phyloP scores from a whole-genome alignment of 345 rosid genomes.

The Lenwebbia sp. region DNA sequence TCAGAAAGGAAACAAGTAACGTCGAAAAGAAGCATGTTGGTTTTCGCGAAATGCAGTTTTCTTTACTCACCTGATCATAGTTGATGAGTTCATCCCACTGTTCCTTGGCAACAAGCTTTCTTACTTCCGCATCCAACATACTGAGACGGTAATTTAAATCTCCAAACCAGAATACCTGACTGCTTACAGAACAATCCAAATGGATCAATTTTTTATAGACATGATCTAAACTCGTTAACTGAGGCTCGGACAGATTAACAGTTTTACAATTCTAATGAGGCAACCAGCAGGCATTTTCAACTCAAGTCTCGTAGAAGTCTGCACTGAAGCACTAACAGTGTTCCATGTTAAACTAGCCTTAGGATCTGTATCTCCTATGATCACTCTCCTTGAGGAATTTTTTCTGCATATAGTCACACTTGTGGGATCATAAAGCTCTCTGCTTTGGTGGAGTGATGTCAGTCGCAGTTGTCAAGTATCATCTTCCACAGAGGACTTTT shows the following conservation, averaged over 20 bases:
- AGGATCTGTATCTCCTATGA: not conserved
- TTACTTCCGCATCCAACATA: constrained; percentile 58
- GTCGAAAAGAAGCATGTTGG: not conserved
- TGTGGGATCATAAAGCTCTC: not conserved
- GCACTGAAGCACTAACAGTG: not conserved
- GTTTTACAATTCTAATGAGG: not conserved
- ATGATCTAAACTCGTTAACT: not conserved
- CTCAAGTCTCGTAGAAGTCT: not conserved
- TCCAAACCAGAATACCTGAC: constrained; percentile 96
- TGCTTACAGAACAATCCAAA: constrained; percentile 22
- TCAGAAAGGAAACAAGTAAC: not conserved
- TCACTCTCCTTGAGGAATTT: not conserved
- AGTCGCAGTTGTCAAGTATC: not conserved
- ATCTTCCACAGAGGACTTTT: not conserved
- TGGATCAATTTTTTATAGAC: not conserved
- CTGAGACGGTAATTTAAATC: constrained; percentile 92
- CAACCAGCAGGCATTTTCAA: not conserved
- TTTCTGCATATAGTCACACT: not conserved
- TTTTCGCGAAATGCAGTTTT: not conserved
- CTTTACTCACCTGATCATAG: constrained; percentile 60
- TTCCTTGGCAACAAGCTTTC: constrained; percentile 64
- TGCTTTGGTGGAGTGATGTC: not conserved
- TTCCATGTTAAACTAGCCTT: not conserved
- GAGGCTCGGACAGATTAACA: not conserved
- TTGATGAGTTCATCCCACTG: constrained; percentile 72